A percentile compares a stretch with the other conserved stretches of the same genome.
These are phyloP conservation scores for Rhytidiadelphus loreus DNA, from an alignment of 225 moss, liverwort and hornwort genomes.

Conservation along the genomic window DNA sequence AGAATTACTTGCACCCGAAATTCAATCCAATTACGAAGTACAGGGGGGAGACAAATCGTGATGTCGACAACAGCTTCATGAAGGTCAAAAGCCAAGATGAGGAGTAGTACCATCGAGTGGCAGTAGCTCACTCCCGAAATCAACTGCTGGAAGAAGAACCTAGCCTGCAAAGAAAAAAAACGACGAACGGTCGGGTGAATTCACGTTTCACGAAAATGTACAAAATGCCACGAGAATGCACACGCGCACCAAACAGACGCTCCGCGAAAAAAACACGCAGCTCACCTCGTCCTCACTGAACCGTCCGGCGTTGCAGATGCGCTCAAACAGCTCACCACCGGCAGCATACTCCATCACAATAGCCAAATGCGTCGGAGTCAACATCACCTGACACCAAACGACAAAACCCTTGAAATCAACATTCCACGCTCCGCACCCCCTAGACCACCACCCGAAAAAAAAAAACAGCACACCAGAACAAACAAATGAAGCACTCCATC, in stretches of 20 bases:
- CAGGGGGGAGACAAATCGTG: neutral
- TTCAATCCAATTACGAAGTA: neutral
- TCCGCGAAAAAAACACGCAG: no score
- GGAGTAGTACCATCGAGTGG: conserved; percentile 52
- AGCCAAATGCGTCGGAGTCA: conserved; percentile 79
- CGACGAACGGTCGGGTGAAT: neutral
- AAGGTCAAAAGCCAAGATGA: neutral
- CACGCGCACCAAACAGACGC: neutral
- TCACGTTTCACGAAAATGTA: no score
- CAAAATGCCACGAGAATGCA: no score
- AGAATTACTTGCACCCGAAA: neutral
- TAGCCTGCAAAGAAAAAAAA: conserved; percentile 16
- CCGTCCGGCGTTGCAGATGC: conserved; percentile 89
- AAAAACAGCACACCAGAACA: neutral
- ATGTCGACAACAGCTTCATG: neutral
- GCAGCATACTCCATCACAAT: conserved; percentile 96
- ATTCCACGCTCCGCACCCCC: neutral
- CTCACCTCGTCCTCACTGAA: conserved; percentile 80
- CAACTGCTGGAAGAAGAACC: conserved; percentile 95
- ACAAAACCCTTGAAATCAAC: neutral
- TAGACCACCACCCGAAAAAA: no score
- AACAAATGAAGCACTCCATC: neutral
- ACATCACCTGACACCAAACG: conserved; percentile 42
- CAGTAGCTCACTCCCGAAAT: conserved; percentile 95
- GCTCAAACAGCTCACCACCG: conserved; percentile 86